Conservation (phyloP, 306 rosid genomes). For the Gastrolobium villosum region DNA sequence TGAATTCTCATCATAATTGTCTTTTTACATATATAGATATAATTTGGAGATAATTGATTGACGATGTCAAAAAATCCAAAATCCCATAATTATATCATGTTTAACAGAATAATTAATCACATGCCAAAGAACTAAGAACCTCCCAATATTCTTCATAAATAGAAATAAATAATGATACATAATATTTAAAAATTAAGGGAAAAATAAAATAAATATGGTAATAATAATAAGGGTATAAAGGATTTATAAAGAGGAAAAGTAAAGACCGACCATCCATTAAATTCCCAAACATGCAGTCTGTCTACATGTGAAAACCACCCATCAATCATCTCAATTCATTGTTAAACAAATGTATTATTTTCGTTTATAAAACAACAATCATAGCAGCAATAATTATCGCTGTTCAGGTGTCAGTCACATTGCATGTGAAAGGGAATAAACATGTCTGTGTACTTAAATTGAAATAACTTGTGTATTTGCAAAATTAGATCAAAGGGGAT, state of each 20-base stretch:
- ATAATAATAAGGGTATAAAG: not conserved
- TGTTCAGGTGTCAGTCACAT: constrained; percentile 50
- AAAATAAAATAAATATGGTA: not conserved
- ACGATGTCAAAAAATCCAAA: too few relatives aligned
- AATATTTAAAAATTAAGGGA: not conserved
- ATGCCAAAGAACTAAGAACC: constrained; percentile 37
- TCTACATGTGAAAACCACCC: constrained; percentile 62
- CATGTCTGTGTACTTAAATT: constrained; percentile 9
- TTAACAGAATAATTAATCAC: not conserved
- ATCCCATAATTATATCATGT: not conserved
- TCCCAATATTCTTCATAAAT: constrained; percentile 32
- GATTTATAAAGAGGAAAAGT: constrained; percentile 15
- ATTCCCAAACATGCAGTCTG: constrained; percentile 60
- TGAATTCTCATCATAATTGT: not conserved
- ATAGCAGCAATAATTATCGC: constrained; percentile 50
- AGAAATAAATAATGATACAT: constrained; percentile 10
- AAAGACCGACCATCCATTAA: constrained; percentile 59
- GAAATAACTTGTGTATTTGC: constrained; percentile 26
- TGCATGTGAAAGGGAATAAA: constrained; percentile 71
- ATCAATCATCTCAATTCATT: constrained; percentile 49
- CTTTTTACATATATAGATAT: not conserved
- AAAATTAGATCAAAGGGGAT: constrained; percentile 61
- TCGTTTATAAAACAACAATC: constrained; percentile 39
- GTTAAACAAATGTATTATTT: constrained; percentile 48
- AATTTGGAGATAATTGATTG: too few relatives aligned